Evolutionary conservation across 208 protist genomes (phyloP), one percentile per base, ranked within the genome.

Genomic region (Trypanosoma melophagium): DNA sequence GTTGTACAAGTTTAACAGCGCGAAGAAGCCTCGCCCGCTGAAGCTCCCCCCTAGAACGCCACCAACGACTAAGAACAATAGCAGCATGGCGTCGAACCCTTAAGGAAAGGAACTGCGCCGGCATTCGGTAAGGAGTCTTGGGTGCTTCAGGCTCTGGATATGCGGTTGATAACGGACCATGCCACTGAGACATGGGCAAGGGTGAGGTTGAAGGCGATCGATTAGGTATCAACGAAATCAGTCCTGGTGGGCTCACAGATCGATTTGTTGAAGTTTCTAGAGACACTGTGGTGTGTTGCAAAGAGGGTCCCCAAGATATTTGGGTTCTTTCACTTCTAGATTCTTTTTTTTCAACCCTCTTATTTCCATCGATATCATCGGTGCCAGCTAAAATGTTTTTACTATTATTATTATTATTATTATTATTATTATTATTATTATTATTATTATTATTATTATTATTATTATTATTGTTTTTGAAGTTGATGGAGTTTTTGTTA

Each of bases 31-130:
- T 12, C 21, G 17, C 21, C n/a, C 28, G n/a, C 19, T 12, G 19
- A 41, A 0, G 60, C 12, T 40, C 7, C 3, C 10, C 28, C n/a
- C 28, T 17, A 31, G 47, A 45, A 24, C 47, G 60, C 60, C 60
- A 65, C 47, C 44, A 65, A 3, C 47, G 42, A 40, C 17, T 52
- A 40, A 65, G 52, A 38, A 22, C 41, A 42, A 17, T 41, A 13
- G 60, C 60, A 40, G 60, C 60, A 42, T 14, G 45, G 22, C 45
- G n/a, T 56, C 60, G 14, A 22, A 24, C 38, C 19, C 53, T 2
- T 22, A 24, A 28, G 14, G 53, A 45, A 53, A 53, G 28, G 22
- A 40, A 53, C 10, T 17, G 13, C 13, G 45, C 12, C 5, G 60
- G 60, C 16, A 65, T 40, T 47, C 24, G 22, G 8, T 16, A 16